Conservation (phyloP, 2,329 filamentous ascomycete species). For the Diaporthe sp. region DNA sequence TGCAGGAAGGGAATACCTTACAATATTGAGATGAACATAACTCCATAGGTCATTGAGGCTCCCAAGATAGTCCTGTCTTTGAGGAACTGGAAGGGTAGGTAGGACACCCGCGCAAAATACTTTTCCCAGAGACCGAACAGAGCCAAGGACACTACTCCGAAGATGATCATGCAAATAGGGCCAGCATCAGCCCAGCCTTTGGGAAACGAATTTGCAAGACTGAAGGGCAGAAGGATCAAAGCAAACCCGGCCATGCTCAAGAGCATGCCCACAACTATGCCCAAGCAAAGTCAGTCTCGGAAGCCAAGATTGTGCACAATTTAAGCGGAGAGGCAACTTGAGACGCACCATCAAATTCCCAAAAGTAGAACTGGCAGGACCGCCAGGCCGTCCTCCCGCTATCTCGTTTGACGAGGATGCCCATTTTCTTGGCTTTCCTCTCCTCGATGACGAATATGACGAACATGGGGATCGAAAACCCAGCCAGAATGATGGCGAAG, state of each 20-base stretch:
- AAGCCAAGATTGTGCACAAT: too few relatives aligned
- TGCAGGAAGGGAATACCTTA: background rate
- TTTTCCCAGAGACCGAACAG: background rate
- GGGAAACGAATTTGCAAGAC: background rate
- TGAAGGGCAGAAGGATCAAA: background rate
- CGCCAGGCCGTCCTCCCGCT: constrained; percentile 58
- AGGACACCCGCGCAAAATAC: background rate
- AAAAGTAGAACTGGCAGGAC: constrained; percentile 62
- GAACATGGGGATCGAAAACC: constrained; percentile 67
- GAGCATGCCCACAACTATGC: background rate
- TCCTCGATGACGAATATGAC: constrained; percentile 69
- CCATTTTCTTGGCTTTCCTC: constrained; percentile 66
- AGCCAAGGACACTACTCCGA: background rate
- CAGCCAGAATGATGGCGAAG: constrained; percentile 71
- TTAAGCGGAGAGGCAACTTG: background rate
- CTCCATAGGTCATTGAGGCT: background rate
- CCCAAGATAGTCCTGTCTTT: background rate
- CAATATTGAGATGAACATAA: constrained; percentile 2
- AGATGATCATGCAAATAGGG: background rate
- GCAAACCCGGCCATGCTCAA: background rate
- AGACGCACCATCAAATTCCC: constrained; percentile 66
- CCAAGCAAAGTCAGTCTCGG: background rate
- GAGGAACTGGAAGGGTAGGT: background rate
- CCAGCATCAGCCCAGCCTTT: background rate
- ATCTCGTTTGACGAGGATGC: constrained; percentile 54